Conservation (phyloP, 2,329 filamentous ascomycete species). For the Xylaria digitata region DNA sequence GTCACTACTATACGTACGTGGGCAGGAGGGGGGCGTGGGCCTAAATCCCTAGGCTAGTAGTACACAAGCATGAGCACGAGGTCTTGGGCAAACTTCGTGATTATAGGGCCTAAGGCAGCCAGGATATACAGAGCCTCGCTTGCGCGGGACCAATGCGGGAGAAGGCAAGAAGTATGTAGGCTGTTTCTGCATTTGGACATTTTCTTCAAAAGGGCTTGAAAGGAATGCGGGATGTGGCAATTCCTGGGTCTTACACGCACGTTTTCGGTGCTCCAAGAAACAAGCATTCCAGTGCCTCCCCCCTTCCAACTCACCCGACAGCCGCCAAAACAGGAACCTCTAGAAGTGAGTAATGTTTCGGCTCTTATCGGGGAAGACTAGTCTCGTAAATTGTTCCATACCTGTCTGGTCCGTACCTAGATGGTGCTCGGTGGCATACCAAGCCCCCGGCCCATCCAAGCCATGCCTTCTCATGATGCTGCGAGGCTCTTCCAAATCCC, state of each 20-base stretch:
- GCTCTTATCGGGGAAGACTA: constrained; percentile 4
- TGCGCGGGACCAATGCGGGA: constrained; percentile 11
- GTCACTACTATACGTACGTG: not conserved
- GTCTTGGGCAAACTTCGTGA: not conserved
- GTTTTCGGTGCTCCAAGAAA: constrained; percentile 45
- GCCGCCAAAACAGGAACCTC: constrained; percentile 28
- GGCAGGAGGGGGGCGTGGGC: not conserved
- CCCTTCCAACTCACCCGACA: constrained; percentile 26
- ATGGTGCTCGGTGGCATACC: constrained; percentile 17
- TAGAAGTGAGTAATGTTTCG: constrained; percentile 19
- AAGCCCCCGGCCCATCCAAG: not conserved
- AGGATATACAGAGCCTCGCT: not conserved
- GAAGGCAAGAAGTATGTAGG: constrained; percentile 12
- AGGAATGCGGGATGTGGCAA: constrained; percentile 47
- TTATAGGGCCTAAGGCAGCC: constrained; percentile 17
- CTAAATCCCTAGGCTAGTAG: constrained; percentile 1
- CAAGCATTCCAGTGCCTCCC: constrained; percentile 46
- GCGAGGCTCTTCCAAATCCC: not conserved
- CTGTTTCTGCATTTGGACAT: constrained; percentile 40
- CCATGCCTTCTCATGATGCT: not conserved
- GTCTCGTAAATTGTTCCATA: constrained; percentile 13
- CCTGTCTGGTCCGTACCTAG: constrained; percentile 14
- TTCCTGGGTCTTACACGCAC: constrained; percentile 41
- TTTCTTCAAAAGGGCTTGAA: constrained; percentile 38
- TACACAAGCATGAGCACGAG: constrained; percentile 3